Percentiles rank a stretch among this genome's conserved stretches.
Conservation (phyloP, 2,329 filamentous ascomycete species). For the Aphanoascus verrucosus region DNA sequence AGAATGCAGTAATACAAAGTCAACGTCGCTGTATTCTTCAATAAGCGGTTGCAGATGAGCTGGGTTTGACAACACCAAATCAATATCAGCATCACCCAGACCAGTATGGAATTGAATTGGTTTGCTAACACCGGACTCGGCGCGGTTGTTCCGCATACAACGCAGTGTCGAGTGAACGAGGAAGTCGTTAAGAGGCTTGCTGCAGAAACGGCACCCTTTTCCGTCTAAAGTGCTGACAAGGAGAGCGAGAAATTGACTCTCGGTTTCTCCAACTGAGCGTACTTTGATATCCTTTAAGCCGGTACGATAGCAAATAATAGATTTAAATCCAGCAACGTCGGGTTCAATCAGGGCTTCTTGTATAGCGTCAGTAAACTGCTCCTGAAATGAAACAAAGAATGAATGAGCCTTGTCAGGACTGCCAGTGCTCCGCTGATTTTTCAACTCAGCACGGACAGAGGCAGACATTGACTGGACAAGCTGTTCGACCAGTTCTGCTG, state of each 20-base stretch:
- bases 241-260: constrained; percentile 20
- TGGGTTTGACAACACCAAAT: constrained; percentile 58
- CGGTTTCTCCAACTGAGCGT: constrained; percentile 37
- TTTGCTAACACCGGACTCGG: constrained; percentile 44
- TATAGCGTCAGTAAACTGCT: constrained; percentile 45
- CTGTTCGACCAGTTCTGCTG: constrained; percentile 32
- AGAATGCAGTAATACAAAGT: constrained; percentile 68
- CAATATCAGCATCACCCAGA: constrained; percentile 69
- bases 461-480: background rate
- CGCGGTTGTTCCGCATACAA: constrained; percentile 40
- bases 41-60: constrained; percentile 66
- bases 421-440: too few relatives aligned
- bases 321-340: constrained; percentile 70
- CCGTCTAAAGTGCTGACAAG: constrained; percentile 20
- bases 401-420: too few relatives aligned
- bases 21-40: constrained; percentile 54
- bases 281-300: constrained; percentile 53
- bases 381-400: constrained; percentile 31
- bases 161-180: constrained; percentile 55
- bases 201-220: constrained; percentile 40
- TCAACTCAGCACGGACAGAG: background rate
- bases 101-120: constrained; percentile 78
- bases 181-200: constrained; percentile 57
- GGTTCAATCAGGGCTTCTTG: constrained; percentile 49
- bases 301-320: constrained; percentile 69